A percentile compares a stretch with the other conserved stretches of the same genome.
Conservation (phyloP, 2,329 filamentous ascomycete genomes). For the Alternaria burnsii region DNA sequence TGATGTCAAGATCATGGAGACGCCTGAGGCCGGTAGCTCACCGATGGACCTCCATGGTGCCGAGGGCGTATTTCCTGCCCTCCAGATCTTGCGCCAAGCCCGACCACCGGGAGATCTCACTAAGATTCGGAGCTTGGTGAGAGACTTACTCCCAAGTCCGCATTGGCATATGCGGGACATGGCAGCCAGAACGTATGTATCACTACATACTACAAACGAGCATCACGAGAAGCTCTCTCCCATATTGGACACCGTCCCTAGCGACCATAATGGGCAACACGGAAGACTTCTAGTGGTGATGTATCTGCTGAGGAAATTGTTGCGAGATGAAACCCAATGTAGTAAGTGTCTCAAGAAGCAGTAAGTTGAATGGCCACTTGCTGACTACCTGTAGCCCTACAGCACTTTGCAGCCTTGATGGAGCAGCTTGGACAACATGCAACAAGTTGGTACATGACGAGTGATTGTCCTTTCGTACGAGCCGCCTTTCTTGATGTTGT, state of each 20-base stretch:
- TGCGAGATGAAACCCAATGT: constrained; percentile 19
- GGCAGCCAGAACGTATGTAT: constrained; percentile 72
- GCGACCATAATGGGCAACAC: constrained; percentile 40
- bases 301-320: constrained; percentile 40
- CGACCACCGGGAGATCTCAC: constrained; percentile 67
- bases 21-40: constrained; percentile 29
- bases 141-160: constrained; percentile 70
- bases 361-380: neutral
- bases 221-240: constrained; percentile 29
- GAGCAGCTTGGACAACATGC: constrained; percentile 27
- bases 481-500: constrained; percentile 50
- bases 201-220: constrained; percentile 41
- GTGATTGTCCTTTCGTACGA: constrained; percentile 44
- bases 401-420: constrained; percentile 29
- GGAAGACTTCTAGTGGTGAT: constrained; percentile 43
- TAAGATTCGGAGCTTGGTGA: constrained; percentile 67
- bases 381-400: constrained; percentile 21
- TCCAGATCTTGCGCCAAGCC: constrained; percentile 81
- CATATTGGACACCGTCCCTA: constrained; percentile 26
- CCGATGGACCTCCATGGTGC: constrained; percentile 48
- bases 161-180: constrained; percentile 86
- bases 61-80: constrained; percentile 80
- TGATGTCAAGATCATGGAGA: constrained; percentile 37
- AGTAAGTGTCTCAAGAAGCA: constrained; percentile 17
- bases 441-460: constrained; percentile 25